Base-by-base conservation (phyloP, 2,329 filamentous ascomycete species). In the Colletotrichum sp. region DNA sequence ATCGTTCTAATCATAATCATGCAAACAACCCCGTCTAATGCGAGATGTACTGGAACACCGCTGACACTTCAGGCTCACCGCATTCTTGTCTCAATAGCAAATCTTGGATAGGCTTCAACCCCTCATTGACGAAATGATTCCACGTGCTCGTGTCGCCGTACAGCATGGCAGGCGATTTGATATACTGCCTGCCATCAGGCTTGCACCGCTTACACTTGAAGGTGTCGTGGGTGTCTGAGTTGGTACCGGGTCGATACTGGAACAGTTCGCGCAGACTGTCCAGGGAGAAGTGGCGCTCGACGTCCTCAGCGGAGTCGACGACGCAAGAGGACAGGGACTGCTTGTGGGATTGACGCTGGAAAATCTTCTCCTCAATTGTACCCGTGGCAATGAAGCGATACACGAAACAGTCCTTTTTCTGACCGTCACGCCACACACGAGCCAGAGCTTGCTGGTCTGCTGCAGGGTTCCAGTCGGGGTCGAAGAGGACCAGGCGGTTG, bases 361-460 rank as follows among this genome's bases (percentile, higher is more conserved):
- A 99, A 78, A 99, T 98, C 86, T 99, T 99, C 84, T 99, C 97
- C 81, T 99, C 97, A 75, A 99, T 99, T 0, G 96, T 98, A 6
- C 97, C 97, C 0, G 97, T 98, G 0, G 96, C 94, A 79, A 99
- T 99, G 85, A 99, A 99, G n/a, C 97, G 94, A 83, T 99, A 99
- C 18, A 99, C 97, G 79, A 99, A 99, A 81, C 97, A 99, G 80
- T 99, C 97, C 82, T 99, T 99, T 89, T 97, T 98, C 84, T 99
- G 97, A 0, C 97, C 97, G 79, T 99, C 97, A 88, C 97, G 94
- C 97, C 97, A 99, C 24, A 99, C 97, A 87, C 97, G 94, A 43
- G 97, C 97, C 34, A 99, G 90, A 6, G 97, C 97, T 85, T 99
- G 97, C 83, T 99, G 97, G 80, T 99, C 97, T 1, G 97, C 96